Evolutionary conservation across 768 basidiomycete genomes (phyloP).

Genomic region (Melanogaster broomeanus): DNA sequence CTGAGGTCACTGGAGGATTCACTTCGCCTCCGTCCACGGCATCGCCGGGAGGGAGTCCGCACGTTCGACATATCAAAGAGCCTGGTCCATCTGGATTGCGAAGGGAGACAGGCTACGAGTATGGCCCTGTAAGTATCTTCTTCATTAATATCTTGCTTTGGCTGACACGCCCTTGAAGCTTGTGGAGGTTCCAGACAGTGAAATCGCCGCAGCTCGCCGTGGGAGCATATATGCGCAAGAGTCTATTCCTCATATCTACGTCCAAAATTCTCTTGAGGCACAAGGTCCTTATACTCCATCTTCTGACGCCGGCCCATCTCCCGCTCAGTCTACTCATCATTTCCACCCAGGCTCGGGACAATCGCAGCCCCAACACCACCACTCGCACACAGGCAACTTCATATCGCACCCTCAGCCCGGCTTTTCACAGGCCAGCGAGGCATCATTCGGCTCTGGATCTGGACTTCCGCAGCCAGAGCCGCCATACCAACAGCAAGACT

Average conservation of each 20-base stretch:
- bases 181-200: constrained; percentile 22
- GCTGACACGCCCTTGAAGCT: constrained; percentile 11
- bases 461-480: constrained; percentile 11
- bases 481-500: constrained; percentile 12
- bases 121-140: constrained; percentile 20
- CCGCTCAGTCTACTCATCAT: constrained; percentile 15
- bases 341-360: background rate
- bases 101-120: constrained; percentile 28
- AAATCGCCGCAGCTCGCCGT: constrained; percentile 24
- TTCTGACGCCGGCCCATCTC: constrained; percentile 12
- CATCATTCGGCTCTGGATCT: constrained; percentile 15
- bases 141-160: background rate
- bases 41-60: constrained; percentile 41
- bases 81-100: constrained; percentile 21
- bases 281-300: constrained; percentile 18
- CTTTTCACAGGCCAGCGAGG: constrained; percentile 16
- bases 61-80: constrained; percentile 25
- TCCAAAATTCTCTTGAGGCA: constrained; percentile 15
- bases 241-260: constrained; percentile 23
- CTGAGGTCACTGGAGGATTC: constrained; percentile 33
- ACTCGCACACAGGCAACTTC: constrained; percentile 13
- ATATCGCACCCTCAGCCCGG: constrained; percentile 1
- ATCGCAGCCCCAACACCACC: constrained; percentile 17
- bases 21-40: constrained; percentile 48
- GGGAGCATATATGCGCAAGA: constrained; percentile 25